A percentile compares a stretch with the other conserved stretches of the same genome.
phyloP scores from a whole-genome alignment of 2,329 filamentous ascomycete species.

The Pezicula radicicola region DNA sequence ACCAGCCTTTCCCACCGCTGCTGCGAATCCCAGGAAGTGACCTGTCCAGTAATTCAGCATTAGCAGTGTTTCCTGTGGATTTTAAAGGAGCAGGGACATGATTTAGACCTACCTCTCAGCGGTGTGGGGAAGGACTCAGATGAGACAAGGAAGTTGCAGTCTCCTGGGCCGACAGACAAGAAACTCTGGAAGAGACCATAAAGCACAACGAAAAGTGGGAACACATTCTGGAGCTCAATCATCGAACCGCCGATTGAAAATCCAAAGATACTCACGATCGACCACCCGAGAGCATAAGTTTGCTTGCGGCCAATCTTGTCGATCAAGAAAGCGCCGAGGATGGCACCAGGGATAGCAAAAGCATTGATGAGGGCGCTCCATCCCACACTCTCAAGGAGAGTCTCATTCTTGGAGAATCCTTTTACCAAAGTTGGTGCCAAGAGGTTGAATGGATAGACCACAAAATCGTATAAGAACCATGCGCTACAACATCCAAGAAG shows the following conservation, averaged over 20 bases:
- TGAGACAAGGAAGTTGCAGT: background rate
- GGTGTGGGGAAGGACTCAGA: background rate
- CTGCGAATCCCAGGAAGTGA: too few relatives aligned
- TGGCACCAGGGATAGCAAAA: constrained; percentile 16
- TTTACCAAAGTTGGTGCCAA: constrained; percentile 17
- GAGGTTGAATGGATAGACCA: constrained; percentile 18
- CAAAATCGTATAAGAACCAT: constrained; percentile 23
- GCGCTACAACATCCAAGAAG: background rate
- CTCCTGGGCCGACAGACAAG: background rate
- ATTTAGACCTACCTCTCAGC: too few relatives aligned
- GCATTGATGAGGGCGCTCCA: constrained; percentile 25
- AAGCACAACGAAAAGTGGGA: background rate
- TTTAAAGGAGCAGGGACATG: too few relatives aligned
- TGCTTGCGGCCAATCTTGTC: too few relatives aligned
- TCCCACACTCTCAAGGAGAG: constrained; percentile 20
- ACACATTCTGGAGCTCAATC: too few relatives aligned
- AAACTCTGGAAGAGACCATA: constrained; percentile 3
- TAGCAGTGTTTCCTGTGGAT: too few relatives aligned
- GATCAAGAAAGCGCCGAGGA: too few relatives aligned
- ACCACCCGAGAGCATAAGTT: too few relatives aligned
- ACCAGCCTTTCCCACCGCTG: too few relatives aligned
- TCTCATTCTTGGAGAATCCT: constrained; percentile 16
- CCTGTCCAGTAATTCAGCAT: too few relatives aligned
- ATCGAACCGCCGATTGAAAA: too few relatives aligned
- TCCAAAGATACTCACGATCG: too few relatives aligned